Conservation (phyloP, 495 filamentous ascomycete species). For the Parathielavia hyrcaniae region DNA sequence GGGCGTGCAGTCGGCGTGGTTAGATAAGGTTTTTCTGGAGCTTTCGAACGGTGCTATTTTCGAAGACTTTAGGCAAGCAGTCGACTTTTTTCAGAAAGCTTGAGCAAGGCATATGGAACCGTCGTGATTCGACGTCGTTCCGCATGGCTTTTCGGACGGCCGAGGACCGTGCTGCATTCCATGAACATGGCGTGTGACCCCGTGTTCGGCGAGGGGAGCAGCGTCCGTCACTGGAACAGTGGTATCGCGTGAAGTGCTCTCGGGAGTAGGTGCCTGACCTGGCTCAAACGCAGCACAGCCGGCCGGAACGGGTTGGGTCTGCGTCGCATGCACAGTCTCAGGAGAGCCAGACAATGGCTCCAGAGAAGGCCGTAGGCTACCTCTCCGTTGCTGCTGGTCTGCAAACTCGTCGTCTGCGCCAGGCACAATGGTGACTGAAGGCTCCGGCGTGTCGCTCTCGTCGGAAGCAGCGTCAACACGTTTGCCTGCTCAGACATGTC, state of each 20-base stretch:
- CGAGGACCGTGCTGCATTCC: constrained; percentile 14
- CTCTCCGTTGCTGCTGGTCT: not conserved
- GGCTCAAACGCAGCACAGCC: constrained; percentile 4
- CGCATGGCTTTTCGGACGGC: constrained; percentile 12
- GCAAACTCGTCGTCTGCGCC: not conserved
- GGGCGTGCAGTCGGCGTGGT: no score
- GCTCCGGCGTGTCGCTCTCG: constrained; percentile 17
- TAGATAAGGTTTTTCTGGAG: no score
- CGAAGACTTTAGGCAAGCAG: no score
- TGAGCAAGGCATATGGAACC: constrained; percentile 14
- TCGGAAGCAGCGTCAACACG: constrained; percentile 18
- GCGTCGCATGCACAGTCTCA: not conserved
- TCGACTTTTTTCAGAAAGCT: not conserved
- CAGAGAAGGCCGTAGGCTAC: not conserved
- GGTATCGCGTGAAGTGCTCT: constrained; percentile 4
- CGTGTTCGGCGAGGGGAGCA: constrained; percentile 15
- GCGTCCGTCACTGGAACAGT: constrained; percentile 14
- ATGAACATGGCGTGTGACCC: constrained; percentile 13
- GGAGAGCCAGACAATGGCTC: constrained; percentile 6
- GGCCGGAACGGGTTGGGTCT: constrained; percentile 7
- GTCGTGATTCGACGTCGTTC: constrained; percentile 15
- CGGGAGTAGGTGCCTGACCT: constrained; percentile 1
- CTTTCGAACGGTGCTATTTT: no score
- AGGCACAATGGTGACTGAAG: not conserved
- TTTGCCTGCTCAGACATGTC: constrained; percentile 22